phyloP scores from a whole-genome alignment of 768 basidiomycete species.

The Rossbeevera mucosa region DNA sequence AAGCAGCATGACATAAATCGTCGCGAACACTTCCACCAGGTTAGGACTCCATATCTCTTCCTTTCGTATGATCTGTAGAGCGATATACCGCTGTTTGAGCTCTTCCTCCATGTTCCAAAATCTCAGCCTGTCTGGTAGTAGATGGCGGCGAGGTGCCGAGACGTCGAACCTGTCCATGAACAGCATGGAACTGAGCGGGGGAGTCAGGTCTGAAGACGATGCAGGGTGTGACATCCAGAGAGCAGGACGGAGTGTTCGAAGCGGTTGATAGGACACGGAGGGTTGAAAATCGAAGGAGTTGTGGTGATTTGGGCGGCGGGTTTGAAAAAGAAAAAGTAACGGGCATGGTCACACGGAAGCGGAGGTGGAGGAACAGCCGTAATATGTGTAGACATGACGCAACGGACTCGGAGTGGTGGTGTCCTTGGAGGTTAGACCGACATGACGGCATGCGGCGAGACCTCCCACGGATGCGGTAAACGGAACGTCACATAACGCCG shows the following conservation, averaged over 20 bases:
- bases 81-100: slow-evolving; percentile 40
- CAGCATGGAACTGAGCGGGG: slow-evolving; percentile 35
- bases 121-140: slow-evolving; percentile 25
- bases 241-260: slow-evolving; percentile 27
- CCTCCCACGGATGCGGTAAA: slow-evolving; percentile 25
- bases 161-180: slow-evolving; percentile 50
- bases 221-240: slow-evolving; percentile 31
- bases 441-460: slow-evolving; percentile 24
- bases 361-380: slow-evolving; percentile 12
- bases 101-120: slow-evolving; percentile 39
- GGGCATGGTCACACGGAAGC: slow-evolving; percentile 29
- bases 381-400: slow-evolving; percentile 24
- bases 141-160: slow-evolving; percentile 37
- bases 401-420: slow-evolving; percentile 24
- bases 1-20: slow-evolving; percentile 54
- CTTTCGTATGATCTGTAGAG: slow-evolving; percentile 43
- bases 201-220: slow-evolving; percentile 22
- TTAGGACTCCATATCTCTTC: slow-evolving; percentile 33
- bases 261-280: slow-evolving; percentile 33
- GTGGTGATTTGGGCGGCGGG: slow-evolving; percentile 33
- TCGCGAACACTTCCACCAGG: slow-evolving; percentile 45
- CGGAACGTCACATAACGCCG: slow-evolving; percentile 11
- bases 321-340: slow-evolving; percentile 29
- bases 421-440: slow-evolving; percentile 25
- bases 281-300: slow-evolving; percentile 32